Evolutionary conservation across 2,329 filamentous ascomycete species (phyloP).

Genomic region (Beauveria rudraprayagi): DNA sequence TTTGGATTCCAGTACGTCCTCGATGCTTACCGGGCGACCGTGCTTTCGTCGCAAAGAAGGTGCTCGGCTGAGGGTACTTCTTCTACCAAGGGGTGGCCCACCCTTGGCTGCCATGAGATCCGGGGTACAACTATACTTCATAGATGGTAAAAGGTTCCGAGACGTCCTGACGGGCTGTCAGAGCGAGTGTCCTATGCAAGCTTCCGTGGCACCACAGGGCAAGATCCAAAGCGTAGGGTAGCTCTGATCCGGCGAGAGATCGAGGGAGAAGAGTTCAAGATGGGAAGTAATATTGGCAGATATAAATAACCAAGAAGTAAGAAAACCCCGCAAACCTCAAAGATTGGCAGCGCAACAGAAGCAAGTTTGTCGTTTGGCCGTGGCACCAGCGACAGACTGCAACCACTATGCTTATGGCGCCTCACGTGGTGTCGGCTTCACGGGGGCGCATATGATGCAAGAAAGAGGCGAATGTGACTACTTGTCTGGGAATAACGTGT

Average conservation of each 20-base stretch:
- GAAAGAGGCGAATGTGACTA: background rate
- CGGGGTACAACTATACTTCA: background rate
- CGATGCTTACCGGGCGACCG: slow-evolving; percentile 1
- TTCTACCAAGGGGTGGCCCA: background rate
- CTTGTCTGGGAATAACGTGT: background rate
- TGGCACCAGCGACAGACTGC: background rate
- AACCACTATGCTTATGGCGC: slow-evolving; percentile 2
- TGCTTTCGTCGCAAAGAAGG: slow-evolving; percentile 4
- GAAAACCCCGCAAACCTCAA: background rate
- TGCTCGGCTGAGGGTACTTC: slow-evolving; percentile 7
- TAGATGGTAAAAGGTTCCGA: background rate
- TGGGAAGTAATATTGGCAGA: background rate
- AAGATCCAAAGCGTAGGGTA: background rate
- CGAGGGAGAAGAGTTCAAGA: background rate
- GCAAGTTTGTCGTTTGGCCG: background rate
- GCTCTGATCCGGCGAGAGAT: background rate
- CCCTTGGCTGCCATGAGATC: background rate
- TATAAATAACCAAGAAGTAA: background rate
- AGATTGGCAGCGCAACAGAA: background rate
- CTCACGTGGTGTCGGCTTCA: slow-evolving; percentile 3
- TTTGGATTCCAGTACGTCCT: slow-evolving; percentile 1
- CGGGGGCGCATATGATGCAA: slow-evolving; percentile 3
- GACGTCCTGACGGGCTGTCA: background rate
- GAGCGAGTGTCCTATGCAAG: background rate
- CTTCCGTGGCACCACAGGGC: background rate